Percentiles rank a stretch among this genome's conserved stretches.
Conservation (phyloP, 192 early-diverging fungal genomes). For the Coemansia furcata region DNA sequence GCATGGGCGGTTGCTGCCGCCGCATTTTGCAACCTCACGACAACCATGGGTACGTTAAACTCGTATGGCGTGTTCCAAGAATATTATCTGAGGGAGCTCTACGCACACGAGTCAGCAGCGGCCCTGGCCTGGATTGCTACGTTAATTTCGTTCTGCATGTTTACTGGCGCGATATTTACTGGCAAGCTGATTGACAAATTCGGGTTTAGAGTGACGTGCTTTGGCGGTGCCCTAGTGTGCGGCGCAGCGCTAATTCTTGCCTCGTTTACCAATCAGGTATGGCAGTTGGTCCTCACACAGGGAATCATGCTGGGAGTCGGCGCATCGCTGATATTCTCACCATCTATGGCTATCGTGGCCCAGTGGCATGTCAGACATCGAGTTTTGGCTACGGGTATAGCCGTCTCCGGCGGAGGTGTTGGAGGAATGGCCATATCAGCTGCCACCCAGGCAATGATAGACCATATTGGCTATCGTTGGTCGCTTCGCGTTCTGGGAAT, state of each 20-base stretch:
- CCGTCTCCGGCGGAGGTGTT: slow-evolving; percentile 71
- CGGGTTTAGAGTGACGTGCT: slow-evolving; percentile 23
- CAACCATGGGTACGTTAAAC: slow-evolving; percentile 1
- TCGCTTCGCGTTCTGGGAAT: slow-evolving; percentile 67
- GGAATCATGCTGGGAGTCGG: slow-evolving; percentile 74
- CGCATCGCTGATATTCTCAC: slow-evolving; percentile 62
- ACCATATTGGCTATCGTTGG: slow-evolving; percentile 59
- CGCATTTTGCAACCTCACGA: too few species aligned
- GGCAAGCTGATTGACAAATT: slow-evolving; percentile 33
- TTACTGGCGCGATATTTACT: slow-evolving; percentile 23
- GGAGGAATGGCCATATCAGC: slow-evolving; percentile 69
- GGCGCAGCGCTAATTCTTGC: slow-evolving; percentile 31
- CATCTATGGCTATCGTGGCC: slow-evolving; percentile 60
- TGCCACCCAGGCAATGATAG: slow-evolving; percentile 58
- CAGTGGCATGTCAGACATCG: slow-evolving; percentile 71
- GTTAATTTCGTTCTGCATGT: slow-evolving; percentile 27
- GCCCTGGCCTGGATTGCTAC: slow-evolving; percentile 45
- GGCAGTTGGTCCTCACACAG: slow-evolving; percentile 75
- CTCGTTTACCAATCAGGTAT: slow-evolving; percentile 50
- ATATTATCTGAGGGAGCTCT: slow-evolving; percentile 39
- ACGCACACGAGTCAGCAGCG: slow-evolving; percentile 17
- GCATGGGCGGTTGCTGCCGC: too few species aligned
- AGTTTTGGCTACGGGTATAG: slow-evolving; percentile 69
- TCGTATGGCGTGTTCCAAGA: slow-evolving; percentile 45
- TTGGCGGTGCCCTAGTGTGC: slow-evolving; percentile 31